Evolutionary conservation across 768 basidiomycete species (phyloP).

Genomic region (Cytidiella melzeri): DNA sequence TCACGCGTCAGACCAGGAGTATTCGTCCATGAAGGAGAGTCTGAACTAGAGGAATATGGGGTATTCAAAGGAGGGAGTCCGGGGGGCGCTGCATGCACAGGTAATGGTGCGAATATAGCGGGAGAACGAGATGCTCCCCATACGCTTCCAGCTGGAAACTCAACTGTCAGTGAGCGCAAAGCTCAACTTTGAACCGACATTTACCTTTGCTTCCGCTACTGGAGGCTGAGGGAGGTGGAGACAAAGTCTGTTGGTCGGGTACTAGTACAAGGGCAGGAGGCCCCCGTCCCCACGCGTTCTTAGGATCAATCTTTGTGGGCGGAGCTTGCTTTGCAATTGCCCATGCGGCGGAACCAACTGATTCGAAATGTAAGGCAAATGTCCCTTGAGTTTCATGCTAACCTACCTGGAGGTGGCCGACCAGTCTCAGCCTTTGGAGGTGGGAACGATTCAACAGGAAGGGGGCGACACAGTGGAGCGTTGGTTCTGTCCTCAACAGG

Average conservation of each 20-base stretch:
- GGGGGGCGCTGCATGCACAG: too few species aligned
- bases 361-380: neutral
- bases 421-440: constrained; percentile 18
- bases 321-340: neutral
- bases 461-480: constrained; percentile 35
- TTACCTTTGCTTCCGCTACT: too few species aligned
- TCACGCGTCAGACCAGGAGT: neutral
- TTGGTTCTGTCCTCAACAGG: constrained; percentile 35
- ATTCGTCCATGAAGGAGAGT: neutral
- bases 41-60: neutral
- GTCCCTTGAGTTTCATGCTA: neutral
- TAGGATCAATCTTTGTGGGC: neutral
- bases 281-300: neutral
- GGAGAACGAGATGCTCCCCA: too few species aligned
- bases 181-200: too few species aligned
- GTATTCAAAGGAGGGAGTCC: neutral
- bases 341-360: neutral
- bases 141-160: too few species aligned
- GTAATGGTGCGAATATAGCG: too few species aligned
- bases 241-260: too few species aligned
- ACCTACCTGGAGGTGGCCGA: constrained; percentile 29
- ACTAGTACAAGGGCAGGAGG: neutral
- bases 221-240: neutral
- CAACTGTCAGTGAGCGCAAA: too few species aligned
- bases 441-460: constrained; percentile 29